Evolutionary conservation across 2,329 filamentous ascomycete species (phyloP), one percentile per base, ranked within the genome.

Genomic region (Monosporascus sp.): DNA sequence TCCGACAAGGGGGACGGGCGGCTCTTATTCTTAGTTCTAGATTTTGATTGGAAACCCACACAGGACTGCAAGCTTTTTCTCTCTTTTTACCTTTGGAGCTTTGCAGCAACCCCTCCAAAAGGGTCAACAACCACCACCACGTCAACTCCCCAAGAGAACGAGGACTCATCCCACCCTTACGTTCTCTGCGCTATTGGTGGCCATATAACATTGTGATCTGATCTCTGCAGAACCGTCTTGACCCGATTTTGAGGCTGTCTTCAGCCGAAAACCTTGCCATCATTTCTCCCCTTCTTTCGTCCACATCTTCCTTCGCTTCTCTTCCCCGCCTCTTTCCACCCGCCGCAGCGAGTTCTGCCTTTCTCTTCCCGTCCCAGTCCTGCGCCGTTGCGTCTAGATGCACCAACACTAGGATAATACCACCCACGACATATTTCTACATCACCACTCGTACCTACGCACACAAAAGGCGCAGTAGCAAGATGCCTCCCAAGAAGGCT

Each of bases 401-500:
- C 71, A 73, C 73, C 54, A 57, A 47, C 40, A 35, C 37, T 41
- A 38, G 16, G 20, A 16, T 46, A 46, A 26, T 31, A 46, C 27
- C 27, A 31, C 3, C 27, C 9, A 14, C 20, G 26, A 26, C 43
- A 14, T 14, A 55, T 51, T 31, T 78, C 65, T 69, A 68, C 64
- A 72, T 76, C 72, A 72, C 76, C 62, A 75, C 71, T 68, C 76
- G 81, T 67, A 72, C 69, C 63, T 85, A 85, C 78, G 78, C 79
- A 67, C 82, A 63, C 65, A 78, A 76, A 63, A 77, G 80, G 69
- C 86, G 81, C 72, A 78, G 74, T 72, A 79, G 73, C 72, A 91
- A 84, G 72, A 99, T 99, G 94, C 81, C 91, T 76, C 94, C 94
- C 73, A 99, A 99, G 84, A 97, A 97, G 78, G 79, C 77, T 51